Percentiles rank a stretch among this genome's conserved stretches.
Conservation (phyloP, 148 eudicot species). For the Pouteria glomerata region DNA sequence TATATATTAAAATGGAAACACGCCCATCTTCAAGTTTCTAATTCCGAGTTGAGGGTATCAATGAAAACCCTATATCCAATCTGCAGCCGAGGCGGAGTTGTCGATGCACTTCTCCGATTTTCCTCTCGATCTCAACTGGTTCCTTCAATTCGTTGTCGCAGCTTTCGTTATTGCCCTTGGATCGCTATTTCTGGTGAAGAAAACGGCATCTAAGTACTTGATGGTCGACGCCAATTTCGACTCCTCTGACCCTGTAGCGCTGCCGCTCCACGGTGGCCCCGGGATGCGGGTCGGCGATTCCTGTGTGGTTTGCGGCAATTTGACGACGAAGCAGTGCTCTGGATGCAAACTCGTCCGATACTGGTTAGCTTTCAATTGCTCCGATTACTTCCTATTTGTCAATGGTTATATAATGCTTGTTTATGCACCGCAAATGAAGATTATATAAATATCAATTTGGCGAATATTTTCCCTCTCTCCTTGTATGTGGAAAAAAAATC, state of each 20-base stretch:
- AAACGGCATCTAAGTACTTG: slow-evolving; percentile 61
- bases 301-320: slow-evolving; percentile 52
- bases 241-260: slow-evolving; percentile 14
- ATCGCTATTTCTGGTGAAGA: slow-evolving; percentile 42
- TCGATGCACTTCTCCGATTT: slow-evolving; percentile 66
- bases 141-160: slow-evolving; percentile 44
- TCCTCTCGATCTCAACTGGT: slow-evolving; percentile 46
- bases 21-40: too few relatives aligned
- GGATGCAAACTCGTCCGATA: slow-evolving; percentile 63
- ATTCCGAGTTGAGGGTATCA: neutral
- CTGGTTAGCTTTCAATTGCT: too few relatives aligned
- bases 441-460: neutral
- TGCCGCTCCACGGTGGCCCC: neutral
- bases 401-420: neutral
- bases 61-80: slow-evolving; percentile 8
- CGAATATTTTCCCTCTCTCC: neutral
- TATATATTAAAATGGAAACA: too few relatives aligned
- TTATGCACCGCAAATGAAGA: too few relatives aligned
- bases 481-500: neutral
- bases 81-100: slow-evolving; percentile 15
- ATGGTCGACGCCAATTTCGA: slow-evolving; percentile 33
- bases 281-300: slow-evolving; percentile 23
- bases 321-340: slow-evolving; percentile 41
- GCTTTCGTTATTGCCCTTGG: slow-evolving; percentile 32
- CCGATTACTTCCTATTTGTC: neutral